Conservation (phyloP, 805 yeast genomes). For the Debaryomyces maramus region DNA sequence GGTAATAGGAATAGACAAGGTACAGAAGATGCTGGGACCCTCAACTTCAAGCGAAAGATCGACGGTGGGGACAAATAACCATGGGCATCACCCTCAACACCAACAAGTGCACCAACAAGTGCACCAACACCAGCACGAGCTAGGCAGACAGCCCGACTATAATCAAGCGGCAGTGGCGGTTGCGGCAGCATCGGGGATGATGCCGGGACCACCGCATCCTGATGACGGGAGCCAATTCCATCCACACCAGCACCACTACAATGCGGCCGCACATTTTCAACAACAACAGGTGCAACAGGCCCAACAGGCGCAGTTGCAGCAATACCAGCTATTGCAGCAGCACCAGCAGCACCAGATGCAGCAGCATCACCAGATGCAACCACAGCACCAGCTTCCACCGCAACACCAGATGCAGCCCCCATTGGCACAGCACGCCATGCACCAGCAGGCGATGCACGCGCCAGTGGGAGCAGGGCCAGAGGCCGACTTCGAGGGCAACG, state of each 20-base stretch:
- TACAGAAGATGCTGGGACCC: constrained; percentile 26
- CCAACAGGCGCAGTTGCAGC: constrained; percentile 12
- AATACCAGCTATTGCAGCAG: constrained; percentile 7
- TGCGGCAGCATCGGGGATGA: constrained; percentile 17
- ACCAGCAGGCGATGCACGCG: constrained; percentile 14
- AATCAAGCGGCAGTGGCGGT: constrained; percentile 19
- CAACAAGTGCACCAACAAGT: constrained; percentile 9
- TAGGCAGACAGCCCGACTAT: constrained; percentile 13
- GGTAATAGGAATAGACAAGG: background rate
- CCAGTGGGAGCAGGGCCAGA: constrained; percentile 6
- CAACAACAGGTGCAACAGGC: constrained; percentile 16
- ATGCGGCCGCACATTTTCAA: constrained; percentile 14
- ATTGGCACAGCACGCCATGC: constrained; percentile 10
- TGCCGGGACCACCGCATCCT: constrained; percentile 12
- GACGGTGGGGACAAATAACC: constrained; percentile 15
- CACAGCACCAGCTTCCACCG: constrained; percentile 14
- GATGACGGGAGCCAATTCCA: constrained; percentile 14
- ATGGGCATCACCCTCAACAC: constrained; percentile 3
- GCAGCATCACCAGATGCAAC: constrained; percentile 16
- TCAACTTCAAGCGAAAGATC: constrained; percentile 33
- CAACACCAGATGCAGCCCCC: constrained; percentile 12
- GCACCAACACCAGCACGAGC: constrained; percentile 12
- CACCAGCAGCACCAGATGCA: constrained; percentile 15
- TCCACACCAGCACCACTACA: constrained; percentile 20
- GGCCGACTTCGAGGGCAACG: constrained; percentile 15